Conservation (phyloP, 768 basidiomycete species). For the Termitomyces bulborhizus region DNA sequence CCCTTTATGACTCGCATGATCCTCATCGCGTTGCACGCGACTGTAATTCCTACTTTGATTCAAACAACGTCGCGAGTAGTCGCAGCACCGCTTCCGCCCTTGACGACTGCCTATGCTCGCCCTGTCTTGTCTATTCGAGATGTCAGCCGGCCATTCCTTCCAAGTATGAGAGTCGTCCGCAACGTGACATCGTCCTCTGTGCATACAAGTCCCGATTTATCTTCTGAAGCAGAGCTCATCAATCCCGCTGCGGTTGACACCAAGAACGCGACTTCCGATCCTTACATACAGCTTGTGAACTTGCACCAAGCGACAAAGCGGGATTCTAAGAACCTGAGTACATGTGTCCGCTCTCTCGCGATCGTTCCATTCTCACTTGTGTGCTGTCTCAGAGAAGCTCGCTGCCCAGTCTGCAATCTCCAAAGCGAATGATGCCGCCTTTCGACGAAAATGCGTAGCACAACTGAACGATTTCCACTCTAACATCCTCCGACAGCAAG, state of each 20-base stretch:
- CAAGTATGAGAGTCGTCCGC: constrained; percentile 10
- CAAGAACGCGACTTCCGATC: background rate
- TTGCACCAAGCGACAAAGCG: constrained; percentile 8
- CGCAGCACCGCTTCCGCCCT: constrained; percentile 32
- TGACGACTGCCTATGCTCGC: constrained; percentile 15
- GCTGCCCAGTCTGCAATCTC: constrained; percentile 24
- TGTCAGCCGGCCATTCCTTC: background rate
- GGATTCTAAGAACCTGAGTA: constrained; percentile 24
- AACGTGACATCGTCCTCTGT: background rate
- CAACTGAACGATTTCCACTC: constrained; percentile 28
- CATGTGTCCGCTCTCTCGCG: constrained; percentile 3
- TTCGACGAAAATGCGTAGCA: constrained; percentile 30
- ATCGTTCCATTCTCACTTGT: background rate
- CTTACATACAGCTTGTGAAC: constrained; percentile 1
- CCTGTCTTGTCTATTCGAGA: constrained; percentile 15
- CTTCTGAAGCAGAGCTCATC: background rate
- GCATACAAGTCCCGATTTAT: background rate
- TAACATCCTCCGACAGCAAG: constrained; percentile 25
- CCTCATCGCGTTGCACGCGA: constrained; percentile 33
- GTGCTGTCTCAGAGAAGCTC: constrained; percentile 21
- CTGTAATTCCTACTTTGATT: constrained; percentile 29
- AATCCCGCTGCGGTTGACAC: background rate
- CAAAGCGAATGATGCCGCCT: constrained; percentile 23
- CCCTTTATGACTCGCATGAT: constrained; percentile 30
- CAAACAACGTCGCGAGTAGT: constrained; percentile 17